A percentile compares a stretch with the other conserved stretches of the same genome.
phyloP scores from a whole-genome alignment of 169 alveolate species.

The Cyclospora cayetanensis region DNA sequence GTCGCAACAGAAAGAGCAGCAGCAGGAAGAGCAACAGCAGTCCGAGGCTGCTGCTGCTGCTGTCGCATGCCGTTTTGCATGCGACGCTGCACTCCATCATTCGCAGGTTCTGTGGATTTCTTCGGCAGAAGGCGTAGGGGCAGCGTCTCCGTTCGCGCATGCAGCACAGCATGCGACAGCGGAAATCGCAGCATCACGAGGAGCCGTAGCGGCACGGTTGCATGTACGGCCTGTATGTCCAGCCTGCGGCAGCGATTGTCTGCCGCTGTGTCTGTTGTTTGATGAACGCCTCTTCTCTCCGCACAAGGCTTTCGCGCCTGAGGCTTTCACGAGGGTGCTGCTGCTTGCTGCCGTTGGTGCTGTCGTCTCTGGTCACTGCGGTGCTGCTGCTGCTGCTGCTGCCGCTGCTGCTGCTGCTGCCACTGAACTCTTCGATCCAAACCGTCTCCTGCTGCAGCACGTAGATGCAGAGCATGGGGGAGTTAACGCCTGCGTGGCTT shows the following conservation, averaged over 20 bases:
- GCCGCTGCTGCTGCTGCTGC: slow-evolving; percentile 30
- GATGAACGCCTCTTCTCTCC: slow-evolving; percentile 42
- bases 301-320: slow-evolving; percentile 44
- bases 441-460: slow-evolving; percentile 13
- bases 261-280: slow-evolving; percentile 36
- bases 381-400: background rate
- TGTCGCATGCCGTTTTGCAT: background rate
- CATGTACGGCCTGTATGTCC: background rate
- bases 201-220: slow-evolving; percentile 4
- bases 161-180: background rate
- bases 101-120: slow-evolving; percentile 6
- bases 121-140: background rate
- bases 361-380: background rate
- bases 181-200: slow-evolving; percentile 39
- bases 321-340: background rate
- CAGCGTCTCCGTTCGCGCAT: slow-evolving; percentile 14
- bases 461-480: no score
- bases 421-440: slow-evolving; percentile 18
- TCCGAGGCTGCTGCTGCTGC: background rate
- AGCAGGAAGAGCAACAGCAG: slow-evolving; percentile 19
- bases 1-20: slow-evolving; percentile 26
- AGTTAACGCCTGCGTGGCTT: background rate
- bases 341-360: background rate
- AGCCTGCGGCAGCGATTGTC: slow-evolving; percentile 39
- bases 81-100: slow-evolving; percentile 24